phyloP scores from a whole-genome alignment of 192 early-diverging fungal species.

The Phycomyces blakesleeanus region DNA sequence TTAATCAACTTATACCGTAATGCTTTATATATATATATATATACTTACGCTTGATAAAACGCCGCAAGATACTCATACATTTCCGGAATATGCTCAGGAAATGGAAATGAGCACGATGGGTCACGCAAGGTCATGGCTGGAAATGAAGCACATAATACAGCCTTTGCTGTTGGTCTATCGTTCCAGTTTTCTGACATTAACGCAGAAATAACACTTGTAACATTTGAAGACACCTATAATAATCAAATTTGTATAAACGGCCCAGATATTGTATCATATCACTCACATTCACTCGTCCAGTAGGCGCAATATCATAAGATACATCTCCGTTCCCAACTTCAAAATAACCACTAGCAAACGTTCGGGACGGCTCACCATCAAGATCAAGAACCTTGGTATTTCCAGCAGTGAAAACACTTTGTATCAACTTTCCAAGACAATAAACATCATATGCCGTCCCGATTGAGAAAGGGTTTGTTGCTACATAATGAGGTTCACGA shows the following conservation, averaged over 20 bases:
- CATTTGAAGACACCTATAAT: conserved; percentile 41
- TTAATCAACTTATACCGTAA: no score
- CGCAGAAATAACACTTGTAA: conserved; percentile 40
- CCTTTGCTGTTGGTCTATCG: conserved; percentile 44
- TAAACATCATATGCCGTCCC: conserved; percentile 52
- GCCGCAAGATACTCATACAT: conserved; percentile 55
- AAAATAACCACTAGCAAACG: conserved; percentile 25
- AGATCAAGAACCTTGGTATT: conserved; percentile 27
- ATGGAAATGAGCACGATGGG: conserved; percentile 38
- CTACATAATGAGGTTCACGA: not conserved
- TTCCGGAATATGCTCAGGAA: conserved; percentile 46
- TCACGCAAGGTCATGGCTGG: conserved; percentile 41
- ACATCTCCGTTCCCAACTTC: conserved; percentile 30
- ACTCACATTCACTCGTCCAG: conserved; percentile 25
- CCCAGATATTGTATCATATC: not conserved
- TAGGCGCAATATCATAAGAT: conserved; percentile 30
- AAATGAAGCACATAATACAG: conserved; percentile 45
- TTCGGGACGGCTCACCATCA: conserved; percentile 8
- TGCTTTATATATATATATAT: not conserved
- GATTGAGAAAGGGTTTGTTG: conserved; percentile 31
- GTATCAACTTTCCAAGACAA: conserved; percentile 45
- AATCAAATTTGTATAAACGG: not conserved
- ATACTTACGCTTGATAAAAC: conserved; percentile 46
- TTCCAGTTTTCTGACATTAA: conserved; percentile 44
- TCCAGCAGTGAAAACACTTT: conserved; percentile 41